Percentiles rank a stretch among this genome's conserved stretches.
These are phyloP conservation scores for Chlorociboria aeruginascens DNA, from an alignment of 495 filamentous ascomycete genomes.

Conservation along the genomic window DNA sequence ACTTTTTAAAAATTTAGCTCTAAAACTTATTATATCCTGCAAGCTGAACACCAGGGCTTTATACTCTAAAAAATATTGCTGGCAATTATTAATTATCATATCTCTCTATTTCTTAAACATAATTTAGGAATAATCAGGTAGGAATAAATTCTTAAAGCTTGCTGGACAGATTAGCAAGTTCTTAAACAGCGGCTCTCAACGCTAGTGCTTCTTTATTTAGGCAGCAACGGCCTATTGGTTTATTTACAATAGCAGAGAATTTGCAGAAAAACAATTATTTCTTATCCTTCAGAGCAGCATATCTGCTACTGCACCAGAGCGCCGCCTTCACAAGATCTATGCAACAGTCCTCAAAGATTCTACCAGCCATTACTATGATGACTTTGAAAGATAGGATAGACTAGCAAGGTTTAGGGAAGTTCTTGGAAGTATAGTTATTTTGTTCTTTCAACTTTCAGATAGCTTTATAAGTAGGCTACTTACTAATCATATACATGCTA, in stretches of 20 bases:
- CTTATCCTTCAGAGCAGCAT: not conserved
- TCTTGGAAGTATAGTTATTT: conserved; percentile 5
- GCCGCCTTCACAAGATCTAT: not conserved
- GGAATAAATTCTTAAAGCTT: not conserved
- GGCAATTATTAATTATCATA: conserved; percentile 1
- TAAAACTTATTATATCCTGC: not conserved
- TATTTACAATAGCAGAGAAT: not conserved
- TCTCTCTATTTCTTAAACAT: conserved; percentile 1
- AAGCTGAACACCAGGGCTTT: not conserved
- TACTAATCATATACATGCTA: conserved; percentile 1
- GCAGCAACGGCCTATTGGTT: not conserved
- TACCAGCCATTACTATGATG: not conserved
- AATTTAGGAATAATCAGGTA: conserved; percentile 1
- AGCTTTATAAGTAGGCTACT: not conserved
- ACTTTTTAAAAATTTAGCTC: conserved; percentile 3
- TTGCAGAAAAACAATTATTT: not conserved
- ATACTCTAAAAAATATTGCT: not conserved
- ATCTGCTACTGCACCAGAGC: not conserved
- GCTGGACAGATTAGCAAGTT: not conserved
- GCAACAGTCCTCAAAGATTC: not conserved
- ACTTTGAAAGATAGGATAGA: not conserved
- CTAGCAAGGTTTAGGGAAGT: not conserved
- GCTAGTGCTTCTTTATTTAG: conserved; percentile 6
- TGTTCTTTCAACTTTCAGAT: not conserved
- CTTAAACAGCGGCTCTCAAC: conserved; percentile 3